Evolutionary conservation across 2,329 filamentous ascomycete species (phyloP), one percentile per base, ranked within the genome.

Genomic region (Phaeophleospora eucalypticola): DNA sequence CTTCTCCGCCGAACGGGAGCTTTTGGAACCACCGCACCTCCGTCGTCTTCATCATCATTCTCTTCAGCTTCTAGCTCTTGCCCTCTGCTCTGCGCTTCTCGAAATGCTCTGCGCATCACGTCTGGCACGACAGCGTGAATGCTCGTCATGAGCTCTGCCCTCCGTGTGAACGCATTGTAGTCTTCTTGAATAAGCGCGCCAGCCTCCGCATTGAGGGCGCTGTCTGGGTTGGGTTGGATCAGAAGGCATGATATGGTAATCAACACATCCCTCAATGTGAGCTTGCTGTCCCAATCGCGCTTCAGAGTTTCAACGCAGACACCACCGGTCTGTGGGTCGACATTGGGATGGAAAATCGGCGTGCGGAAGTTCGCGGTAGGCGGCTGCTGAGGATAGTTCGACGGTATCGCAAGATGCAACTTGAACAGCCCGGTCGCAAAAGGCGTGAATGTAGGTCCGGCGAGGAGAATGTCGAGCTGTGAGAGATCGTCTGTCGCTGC

Each of bases 271-370:
- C 77, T 68, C 41, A 84, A 60, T 19, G 78, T 82, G 52, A 83
- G 63, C 20, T 69, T 75, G 12, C 71, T 67, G 47, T 78, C 74
- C 81, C 81, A 84, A 56, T 83, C 81, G 38, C 78, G 70, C 66
- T 83, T 84, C 36, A 84, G 59, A 2, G 81, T 83, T 65, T 83
- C 81, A 2, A 84, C 78, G 51, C 81, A 84, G 2, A 84, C 79
- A 1, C 75, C 76, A 4, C 81, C 81, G 0, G 76, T 79, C n/a
- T 71, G 68, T 43, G 81, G 78, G 52, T 83, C 80, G 41, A 84
- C 77, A 57, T 84, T 84, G 0, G 81, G 81, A 55, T 84, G 81
- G 73, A 79, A 84, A 53, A 83, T 78, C 4, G 74, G 71, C 2
- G 80, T 83, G 44, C 72, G 73, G 59, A 84, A 83, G 24, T 73